Evolutionary conservation across 2,329 filamentous ascomycete species (phyloP).

Genomic region (Blastomyces emzantsi): DNA sequence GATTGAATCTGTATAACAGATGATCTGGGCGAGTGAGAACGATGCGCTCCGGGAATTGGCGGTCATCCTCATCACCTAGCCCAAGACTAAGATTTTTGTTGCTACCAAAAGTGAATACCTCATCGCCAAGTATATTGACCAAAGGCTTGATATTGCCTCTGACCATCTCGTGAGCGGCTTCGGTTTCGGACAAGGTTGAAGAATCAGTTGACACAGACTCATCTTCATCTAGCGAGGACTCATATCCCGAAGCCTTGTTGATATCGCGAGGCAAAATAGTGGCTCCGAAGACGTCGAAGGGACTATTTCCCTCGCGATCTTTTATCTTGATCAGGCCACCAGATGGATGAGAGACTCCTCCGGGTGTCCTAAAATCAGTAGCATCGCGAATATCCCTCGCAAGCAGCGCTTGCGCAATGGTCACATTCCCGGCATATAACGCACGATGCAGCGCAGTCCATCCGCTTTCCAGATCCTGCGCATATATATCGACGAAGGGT

Average conservation of each 20-base stretch:
- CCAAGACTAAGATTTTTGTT: conserved; percentile 92
- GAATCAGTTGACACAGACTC: conserved; percentile 34
- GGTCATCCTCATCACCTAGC: conserved; percentile 90
- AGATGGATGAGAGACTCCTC: conserved; percentile 51
- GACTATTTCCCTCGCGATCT: conserved; percentile 87
- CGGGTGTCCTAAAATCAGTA: conserved; percentile 49
- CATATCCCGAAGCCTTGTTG: conserved; percentile 30
- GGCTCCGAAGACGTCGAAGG: conserved; percentile 83
- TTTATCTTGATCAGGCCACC: conserved; percentile 86
- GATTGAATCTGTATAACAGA: conserved; percentile 63
- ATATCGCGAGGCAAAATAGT: conserved; percentile 74
- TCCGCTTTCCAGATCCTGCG: conserved; percentile 81
- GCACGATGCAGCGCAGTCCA: conserved; percentile 94
- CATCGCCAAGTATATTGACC: conserved; percentile 56
- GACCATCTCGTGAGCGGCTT: conserved; percentile 35
- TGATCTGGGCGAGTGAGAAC: conserved; percentile 66
- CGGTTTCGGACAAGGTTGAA: conserved; percentile 42
- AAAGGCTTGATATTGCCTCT: conserved; percentile 24
- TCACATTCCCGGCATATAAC: conserved; percentile 80
- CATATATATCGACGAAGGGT: conserved; percentile 73
- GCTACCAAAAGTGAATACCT: conserved; percentile 89
- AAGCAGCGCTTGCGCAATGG: conserved; percentile 73
- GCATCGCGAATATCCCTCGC: conserved; percentile 64
- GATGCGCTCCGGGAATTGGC: conserved; percentile 84
- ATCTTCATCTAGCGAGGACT: conserved; percentile 33